Percentiles rank a stretch among this genome's conserved stretches.
phyloP scores from a whole-genome alignment of 176 grass and related monocot genomes.

The Aegilops bicornis region DNA sequence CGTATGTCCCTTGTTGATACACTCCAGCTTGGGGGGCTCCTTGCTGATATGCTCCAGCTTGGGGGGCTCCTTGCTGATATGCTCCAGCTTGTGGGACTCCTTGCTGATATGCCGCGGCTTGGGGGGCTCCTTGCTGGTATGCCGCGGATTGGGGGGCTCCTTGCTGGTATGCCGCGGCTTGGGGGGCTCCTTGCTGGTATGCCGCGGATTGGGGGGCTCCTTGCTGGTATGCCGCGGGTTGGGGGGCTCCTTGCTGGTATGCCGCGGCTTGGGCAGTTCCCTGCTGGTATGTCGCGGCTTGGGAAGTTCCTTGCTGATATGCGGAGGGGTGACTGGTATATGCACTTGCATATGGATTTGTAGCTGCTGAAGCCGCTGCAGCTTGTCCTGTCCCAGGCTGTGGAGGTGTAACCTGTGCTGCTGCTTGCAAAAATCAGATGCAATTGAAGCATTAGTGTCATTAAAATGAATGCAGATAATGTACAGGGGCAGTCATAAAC shows the following conservation, averaged over 20 bases:
- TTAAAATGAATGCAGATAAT: conserved; percentile 1
- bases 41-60: too few relatives aligned
- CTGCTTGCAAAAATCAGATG: conserved; percentile 12
- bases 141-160: not conserved
- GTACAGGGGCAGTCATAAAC: not conserved
- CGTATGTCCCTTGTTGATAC: conserved; percentile 5
- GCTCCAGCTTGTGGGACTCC: not conserved
- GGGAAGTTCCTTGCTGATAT: conserved; percentile 38
- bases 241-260: conserved; percentile 16
- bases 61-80: too few relatives aligned
- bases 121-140: conserved; percentile 21
- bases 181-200: conserved; percentile 25
- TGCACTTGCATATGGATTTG: conserved; percentile 53
- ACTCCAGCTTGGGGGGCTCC: too few relatives aligned
- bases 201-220: not conserved
- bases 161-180: conserved; percentile 3
- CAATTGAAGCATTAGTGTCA: conserved; percentile 25
- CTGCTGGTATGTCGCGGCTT: conserved; percentile 26
- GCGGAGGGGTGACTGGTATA: conserved; percentile 37
- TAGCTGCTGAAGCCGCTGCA: conserved; percentile 24
- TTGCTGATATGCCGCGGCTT: conserved; percentile 23
- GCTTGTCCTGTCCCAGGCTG: conserved; percentile 41
- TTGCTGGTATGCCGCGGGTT: conserved; percentile 27
- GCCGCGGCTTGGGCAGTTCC: not conserved
- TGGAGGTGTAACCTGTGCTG: conserved; percentile 33